Evolutionary conservation across 306 rosid genomes (phyloP).

Genomic region (Cicer arietinum): DNA sequence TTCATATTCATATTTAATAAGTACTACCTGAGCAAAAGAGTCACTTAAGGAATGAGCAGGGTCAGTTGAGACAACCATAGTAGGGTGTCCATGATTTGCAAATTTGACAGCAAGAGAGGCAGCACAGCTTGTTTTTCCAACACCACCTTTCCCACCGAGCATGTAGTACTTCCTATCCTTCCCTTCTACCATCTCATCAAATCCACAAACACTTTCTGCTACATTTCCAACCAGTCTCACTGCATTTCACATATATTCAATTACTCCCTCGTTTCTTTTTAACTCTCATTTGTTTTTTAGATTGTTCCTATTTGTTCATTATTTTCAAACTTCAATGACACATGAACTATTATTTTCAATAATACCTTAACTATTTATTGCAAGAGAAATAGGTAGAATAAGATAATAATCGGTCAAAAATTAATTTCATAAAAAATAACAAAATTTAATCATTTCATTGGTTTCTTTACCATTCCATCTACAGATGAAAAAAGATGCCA

Average conservation of each 20-base stretch:
- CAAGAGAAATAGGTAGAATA: not conserved
- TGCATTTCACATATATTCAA: conserved; percentile 26
- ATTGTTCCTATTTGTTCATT: not conserved
- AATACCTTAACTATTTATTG: not conserved
- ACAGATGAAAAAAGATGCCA: too few species aligned
- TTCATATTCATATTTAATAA: not conserved
- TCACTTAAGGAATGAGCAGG: conserved; percentile 96
- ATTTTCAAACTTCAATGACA: not conserved
- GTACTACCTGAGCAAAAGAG: conserved; percentile 80
- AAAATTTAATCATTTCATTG: not conserved
- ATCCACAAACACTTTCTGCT: conserved; percentile 47
- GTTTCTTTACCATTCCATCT: not conserved
- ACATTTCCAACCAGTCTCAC: conserved; percentile 44
- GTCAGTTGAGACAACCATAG: conserved; percentile 89
- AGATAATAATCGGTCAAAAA: not conserved
- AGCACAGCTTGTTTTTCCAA: conserved; percentile 56
- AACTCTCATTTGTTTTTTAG: not conserved
- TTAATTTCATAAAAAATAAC: not conserved
- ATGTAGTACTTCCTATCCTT: conserved; percentile 48
- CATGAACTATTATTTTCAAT: not conserved
- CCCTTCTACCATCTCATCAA: conserved; percentile 49
- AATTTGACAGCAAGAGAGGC: conserved; percentile 77
- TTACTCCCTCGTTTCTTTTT: not conserved
- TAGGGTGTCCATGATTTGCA: conserved; percentile 87
- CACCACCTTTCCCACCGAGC: conserved; percentile 56